Base-by-base conservation (phyloP, 2,329 filamentous ascomycete species). In the Trematosphaeria pertusa region DNA sequence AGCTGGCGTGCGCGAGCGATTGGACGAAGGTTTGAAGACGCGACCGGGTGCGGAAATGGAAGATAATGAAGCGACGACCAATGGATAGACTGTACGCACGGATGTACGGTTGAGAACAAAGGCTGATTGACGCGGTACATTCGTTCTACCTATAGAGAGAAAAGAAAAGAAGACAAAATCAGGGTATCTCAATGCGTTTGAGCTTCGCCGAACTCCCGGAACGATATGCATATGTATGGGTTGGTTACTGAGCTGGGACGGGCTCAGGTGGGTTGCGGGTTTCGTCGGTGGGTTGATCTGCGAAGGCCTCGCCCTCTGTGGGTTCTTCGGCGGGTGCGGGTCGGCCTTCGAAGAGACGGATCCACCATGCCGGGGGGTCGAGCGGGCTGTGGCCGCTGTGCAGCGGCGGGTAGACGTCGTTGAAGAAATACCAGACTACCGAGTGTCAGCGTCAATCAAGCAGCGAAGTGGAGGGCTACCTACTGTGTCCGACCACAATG, bases 371-470 rank as follows among this genome's bases (percentile, higher is more conserved):
- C 0, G 94, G 94, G 28, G 94, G 93, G 62, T 96, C 93, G 37
- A 99, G 79, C 0, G 94, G 94, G 45, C 89, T 82, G 40, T 88
- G 87, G 14, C 91, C 91, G 54, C 88, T 86, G 73, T 97, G 89
- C 33, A 97, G 82, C 3, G 91, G 89, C 3, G 94, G 94, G 72
- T 96, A 99, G 12, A 99, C 92, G 70, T 99, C 94, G 49, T 87
- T 89, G 73, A 97, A 97, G 76, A 97, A 99, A 73, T 97, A 99
- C 88, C 92, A 97, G 31, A 97, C 81, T 82, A 44, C 14, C 4
- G 15, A 3, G 9, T 10, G 43, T 65, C 48, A 61, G 53, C 40
- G 7, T n/a, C 5, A 4, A 19, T 9, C 17, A 18, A 54, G 43
- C 18, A 30, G 26, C 9, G 14, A 4, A 19, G 22, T 3, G 12